Evolutionary conservation across 495 filamentous ascomycete genomes (phyloP), one percentile per base, ranked within the genome.

Genomic region (Hypoxylon rickii): DNA sequence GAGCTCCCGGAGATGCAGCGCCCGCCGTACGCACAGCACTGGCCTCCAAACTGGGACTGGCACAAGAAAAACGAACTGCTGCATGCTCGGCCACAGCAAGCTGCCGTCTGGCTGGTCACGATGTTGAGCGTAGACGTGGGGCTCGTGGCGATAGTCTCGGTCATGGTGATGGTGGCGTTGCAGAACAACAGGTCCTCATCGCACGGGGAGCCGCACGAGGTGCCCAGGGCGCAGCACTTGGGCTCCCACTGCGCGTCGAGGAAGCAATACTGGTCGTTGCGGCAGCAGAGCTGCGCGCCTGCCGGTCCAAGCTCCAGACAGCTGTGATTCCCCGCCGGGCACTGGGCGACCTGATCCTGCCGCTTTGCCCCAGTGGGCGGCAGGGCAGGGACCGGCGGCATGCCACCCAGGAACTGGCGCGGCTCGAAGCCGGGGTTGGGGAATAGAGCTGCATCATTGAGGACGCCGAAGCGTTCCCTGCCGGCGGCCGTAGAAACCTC

Each of bases 41-140:
- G 67, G 17, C 73, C 72, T 50, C 74, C 77, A 16, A 76, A 68
- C 32, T 42, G 40, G 6, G 22, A 0, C 19, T 76, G 67, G 55
- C 79, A 81, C 16, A 70, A 70, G 59, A 71, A 76, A 40, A 61
- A 71, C 52, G 74, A 70, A 20, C 51, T 66, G 7, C 1, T 44
- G 49, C 76, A 79, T 10, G 24, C 6, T 20, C 75, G 74, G 16
- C 42, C 41, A 46, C 76, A 79, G 59, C 76, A 79, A 36, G 67
- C 66, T 5, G 61, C 12, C 11, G n/a, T n/a, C 7, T 42, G 22
- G 11, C 31, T 46, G 10, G 29, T 34, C 39, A 42, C 18, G 12
- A 31, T 18, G 33, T 59, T 1, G 3, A 61, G 53, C 12, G 62
- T 68, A 7, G 58, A 52, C 2, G 43, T 50, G 4, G 40, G 38